Percentiles rank a stretch among this genome's conserved stretches.
Evolutionary conservation across 257 asterid species (phyloP).

Genomic region (Forsythia suspensa): DNA sequence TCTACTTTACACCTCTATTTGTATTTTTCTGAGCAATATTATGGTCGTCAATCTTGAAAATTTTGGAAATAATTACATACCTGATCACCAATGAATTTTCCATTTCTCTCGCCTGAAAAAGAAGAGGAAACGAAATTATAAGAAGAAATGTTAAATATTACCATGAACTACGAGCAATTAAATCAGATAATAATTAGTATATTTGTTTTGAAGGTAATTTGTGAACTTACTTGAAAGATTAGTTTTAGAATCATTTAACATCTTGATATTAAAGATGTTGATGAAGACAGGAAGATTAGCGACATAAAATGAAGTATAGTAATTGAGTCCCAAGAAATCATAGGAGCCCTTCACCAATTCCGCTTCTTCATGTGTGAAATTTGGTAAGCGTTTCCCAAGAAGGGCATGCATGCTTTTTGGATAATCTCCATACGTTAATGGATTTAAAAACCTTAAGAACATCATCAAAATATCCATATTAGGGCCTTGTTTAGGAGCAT

Average conservation of each 20-base stretch:
- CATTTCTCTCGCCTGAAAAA: conserved; percentile 39
- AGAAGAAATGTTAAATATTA: background rate
- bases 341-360: conserved; percentile 45
- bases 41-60: too few relatives aligned
- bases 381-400: conserved; percentile 49
- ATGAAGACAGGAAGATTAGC: conserved; percentile 8
- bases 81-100: conserved; percentile 41
- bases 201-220: background rate
- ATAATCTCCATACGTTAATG: conserved; percentile 49
- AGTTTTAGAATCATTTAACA: conserved; percentile 19
- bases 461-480: background rate
- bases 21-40: too few relatives aligned
- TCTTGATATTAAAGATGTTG: conserved; percentile 24
- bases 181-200: too few relatives aligned
- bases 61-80: conserved; percentile 19
- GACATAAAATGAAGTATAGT: conserved; percentile 49
- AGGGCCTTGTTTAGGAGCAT: too few relatives aligned
- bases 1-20: too few relatives aligned
- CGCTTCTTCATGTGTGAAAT: conserved; percentile 30
- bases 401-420: conserved; percentile 42
- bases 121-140: background rate
- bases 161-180: background rate
- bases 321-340: conserved; percentile 61
- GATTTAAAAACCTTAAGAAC: conserved; percentile 43
- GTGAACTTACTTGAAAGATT: conserved; percentile 27